phyloP scores from a whole-genome alignment of 345 rosid species.

The Mercurialis annua region DNA sequence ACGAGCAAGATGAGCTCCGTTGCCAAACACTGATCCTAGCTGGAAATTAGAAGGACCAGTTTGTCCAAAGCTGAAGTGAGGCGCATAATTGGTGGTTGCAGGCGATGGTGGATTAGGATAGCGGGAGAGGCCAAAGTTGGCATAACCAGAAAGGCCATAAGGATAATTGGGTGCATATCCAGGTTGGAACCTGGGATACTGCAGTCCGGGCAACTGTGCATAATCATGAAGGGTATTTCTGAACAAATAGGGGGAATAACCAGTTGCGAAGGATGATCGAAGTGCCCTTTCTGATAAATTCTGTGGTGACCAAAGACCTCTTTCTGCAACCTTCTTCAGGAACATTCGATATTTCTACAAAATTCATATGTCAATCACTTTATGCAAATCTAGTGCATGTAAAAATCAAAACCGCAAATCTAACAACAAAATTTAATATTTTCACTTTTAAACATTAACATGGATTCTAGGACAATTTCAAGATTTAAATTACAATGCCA shows the following conservation, averaged over 20 bases:
- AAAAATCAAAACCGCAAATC: no score
- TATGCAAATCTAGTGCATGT: no score
- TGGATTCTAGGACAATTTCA: no score
- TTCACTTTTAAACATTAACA: no score
- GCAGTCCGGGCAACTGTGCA: neutral
- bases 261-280: constrained; percentile 32
- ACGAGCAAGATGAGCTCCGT: neutral
- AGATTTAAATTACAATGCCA: no score
- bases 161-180: constrained; percentile 1
- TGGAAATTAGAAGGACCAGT: constrained; percentile 11
- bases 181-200: constrained; percentile 4
- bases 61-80: constrained; percentile 12
- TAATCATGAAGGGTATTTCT: constrained; percentile 4
- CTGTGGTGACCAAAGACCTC: constrained; percentile 13
- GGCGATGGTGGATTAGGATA: constrained; percentile 6
- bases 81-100: constrained; percentile 13
- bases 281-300: constrained; percentile 14
- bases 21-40: constrained; percentile 9
- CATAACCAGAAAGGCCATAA: neutral
- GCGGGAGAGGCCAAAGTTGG: neutral
- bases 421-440: no score
- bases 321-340: constrained; percentile 44
- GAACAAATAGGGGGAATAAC: constrained; percentile 12
- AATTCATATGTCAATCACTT: neutral
- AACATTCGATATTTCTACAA: constrained; percentile 68